Percentiles rank a stretch among this genome's conserved stretches.
These are phyloP conservation scores for Fusarium sarcochroum DNA, from an alignment of 2,329 filamentous ascomycete species.

Conservation along the genomic window DNA sequence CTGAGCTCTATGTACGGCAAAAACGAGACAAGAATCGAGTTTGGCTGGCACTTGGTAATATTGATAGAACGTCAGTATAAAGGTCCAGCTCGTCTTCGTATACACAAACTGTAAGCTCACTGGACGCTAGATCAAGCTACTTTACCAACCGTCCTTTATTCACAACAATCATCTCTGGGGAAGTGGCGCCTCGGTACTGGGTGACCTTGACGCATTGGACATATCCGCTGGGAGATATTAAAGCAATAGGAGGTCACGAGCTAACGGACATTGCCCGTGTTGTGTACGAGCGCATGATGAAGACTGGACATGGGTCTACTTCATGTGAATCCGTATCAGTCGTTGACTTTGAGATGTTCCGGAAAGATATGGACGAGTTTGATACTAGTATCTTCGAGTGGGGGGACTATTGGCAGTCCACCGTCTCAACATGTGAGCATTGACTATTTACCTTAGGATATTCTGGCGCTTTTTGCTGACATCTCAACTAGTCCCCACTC, in stretches of 20 bases:
- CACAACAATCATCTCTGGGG: fast-evolving
- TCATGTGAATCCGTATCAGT: fast-evolving
- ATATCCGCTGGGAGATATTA: background rate
- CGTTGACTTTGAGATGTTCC: background rate
- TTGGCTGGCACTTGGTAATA: background rate
- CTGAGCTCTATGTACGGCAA: background rate
- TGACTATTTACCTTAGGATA: fast-evolving
- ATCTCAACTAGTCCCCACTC: background rate
- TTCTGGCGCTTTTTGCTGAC: background rate
- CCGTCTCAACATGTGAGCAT: background rate
- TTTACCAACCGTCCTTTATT: background rate
- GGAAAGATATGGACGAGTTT: background rate
- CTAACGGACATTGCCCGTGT: background rate
- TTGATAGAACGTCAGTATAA: background rate
- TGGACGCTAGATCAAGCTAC: background rate
- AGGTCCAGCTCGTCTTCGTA: fast-evolving
- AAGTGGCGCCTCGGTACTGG: background rate
- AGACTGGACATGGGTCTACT: fast-evolving
- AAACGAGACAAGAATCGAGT: background rate
- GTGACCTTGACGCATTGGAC: background rate
- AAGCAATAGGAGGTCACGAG: background rate
- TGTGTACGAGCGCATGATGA: background rate
- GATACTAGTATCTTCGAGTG: background rate
- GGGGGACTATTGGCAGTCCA: background rate
- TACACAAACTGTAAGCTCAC: background rate